Conservation (phyloP, 495 filamentous ascomycete genomes). For the Trichoderma reesei region DNA sequence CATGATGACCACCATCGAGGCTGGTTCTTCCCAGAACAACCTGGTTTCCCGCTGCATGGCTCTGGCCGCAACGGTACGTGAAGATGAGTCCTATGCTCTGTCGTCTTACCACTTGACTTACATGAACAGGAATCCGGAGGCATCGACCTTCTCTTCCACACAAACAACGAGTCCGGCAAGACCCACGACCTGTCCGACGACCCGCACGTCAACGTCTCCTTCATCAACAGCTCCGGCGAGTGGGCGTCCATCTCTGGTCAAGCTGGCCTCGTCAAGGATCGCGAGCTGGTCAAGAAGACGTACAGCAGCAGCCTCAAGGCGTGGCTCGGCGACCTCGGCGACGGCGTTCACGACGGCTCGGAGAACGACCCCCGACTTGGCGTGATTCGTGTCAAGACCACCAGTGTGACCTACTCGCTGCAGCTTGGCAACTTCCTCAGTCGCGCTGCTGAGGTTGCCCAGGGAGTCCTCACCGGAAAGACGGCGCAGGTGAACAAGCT, state of each 20-base stretch:
- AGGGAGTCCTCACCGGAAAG: constrained; percentile 64
- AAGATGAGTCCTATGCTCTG: background rate
- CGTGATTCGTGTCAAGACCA: constrained; percentile 55
- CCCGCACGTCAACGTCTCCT: constrained; percentile 74
- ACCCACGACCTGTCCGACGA: constrained; percentile 71
- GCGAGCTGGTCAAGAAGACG: constrained; percentile 58
- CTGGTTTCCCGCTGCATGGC: constrained; percentile 85
- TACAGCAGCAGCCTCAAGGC: constrained; percentile 69
- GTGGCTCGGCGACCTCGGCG: constrained; percentile 86
- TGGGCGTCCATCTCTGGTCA: constrained; percentile 72
- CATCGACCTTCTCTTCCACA: constrained; percentile 86
- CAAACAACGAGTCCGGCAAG: constrained; percentile 89
- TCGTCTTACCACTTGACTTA: background rate
- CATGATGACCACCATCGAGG: constrained; percentile 59
- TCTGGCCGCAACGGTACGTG: constrained; percentile 64
- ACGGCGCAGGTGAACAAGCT: constrained; percentile 66
- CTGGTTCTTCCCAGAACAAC: constrained; percentile 32
- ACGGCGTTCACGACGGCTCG: constrained; percentile 76
- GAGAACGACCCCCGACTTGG: constrained; percentile 72
- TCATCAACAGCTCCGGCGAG: constrained; percentile 64
- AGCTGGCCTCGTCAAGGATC: constrained; percentile 58
- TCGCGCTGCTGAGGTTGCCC: constrained; percentile 58
- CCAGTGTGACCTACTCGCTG: constrained; percentile 53
- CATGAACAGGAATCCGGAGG: constrained; percentile 56
- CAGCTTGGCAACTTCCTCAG: constrained; percentile 44